Conservation (phyloP, 192 early-diverging fungal species). For the Ramicandelaber brevisporus region DNA sequence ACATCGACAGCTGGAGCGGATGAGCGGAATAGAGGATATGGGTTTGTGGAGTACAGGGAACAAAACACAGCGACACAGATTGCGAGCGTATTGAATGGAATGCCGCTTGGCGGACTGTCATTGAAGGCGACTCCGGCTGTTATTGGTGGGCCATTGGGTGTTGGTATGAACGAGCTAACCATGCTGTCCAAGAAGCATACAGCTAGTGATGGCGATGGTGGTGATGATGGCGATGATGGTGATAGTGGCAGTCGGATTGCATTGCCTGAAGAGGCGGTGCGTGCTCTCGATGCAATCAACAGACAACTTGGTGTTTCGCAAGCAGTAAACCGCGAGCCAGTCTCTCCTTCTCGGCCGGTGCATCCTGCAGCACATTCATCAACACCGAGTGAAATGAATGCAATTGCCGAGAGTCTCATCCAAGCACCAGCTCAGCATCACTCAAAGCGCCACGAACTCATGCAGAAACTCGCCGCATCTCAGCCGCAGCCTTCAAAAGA, state of each 20-base stretch:
- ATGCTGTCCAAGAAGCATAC: constrained; percentile 9
- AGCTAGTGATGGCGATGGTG: neutral
- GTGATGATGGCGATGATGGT: neutral
- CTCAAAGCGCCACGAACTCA: constrained; percentile 39
- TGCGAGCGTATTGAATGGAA: constrained; percentile 41
- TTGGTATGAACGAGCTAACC: constrained; percentile 57
- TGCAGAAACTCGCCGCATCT: constrained; percentile 33
- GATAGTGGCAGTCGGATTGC: constrained; percentile 1
- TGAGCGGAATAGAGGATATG: no score
- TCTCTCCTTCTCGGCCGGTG: no score
- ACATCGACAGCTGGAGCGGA: constrained; percentile 47
- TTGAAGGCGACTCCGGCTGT: constrained; percentile 41
- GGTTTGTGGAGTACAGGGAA: constrained; percentile 54
- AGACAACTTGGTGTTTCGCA: constrained; percentile 16
- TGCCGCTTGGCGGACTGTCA: constrained; percentile 42
- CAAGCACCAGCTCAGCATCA: no score
- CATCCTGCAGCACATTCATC: no score
- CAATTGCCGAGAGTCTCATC: no score
- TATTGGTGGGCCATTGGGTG: constrained; percentile 48
- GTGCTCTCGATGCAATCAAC: no score
- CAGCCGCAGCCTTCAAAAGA: constrained; percentile 1
- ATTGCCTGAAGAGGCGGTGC: no score
- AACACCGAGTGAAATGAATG: no score
- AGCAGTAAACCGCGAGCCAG: constrained; percentile 1
- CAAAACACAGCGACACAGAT: constrained; percentile 28